These are phyloP conservation scores for Ceratobasidium sp. DNA, from an alignment of 1,284 basidiomycete species.

Conservation along the genomic window DNA sequence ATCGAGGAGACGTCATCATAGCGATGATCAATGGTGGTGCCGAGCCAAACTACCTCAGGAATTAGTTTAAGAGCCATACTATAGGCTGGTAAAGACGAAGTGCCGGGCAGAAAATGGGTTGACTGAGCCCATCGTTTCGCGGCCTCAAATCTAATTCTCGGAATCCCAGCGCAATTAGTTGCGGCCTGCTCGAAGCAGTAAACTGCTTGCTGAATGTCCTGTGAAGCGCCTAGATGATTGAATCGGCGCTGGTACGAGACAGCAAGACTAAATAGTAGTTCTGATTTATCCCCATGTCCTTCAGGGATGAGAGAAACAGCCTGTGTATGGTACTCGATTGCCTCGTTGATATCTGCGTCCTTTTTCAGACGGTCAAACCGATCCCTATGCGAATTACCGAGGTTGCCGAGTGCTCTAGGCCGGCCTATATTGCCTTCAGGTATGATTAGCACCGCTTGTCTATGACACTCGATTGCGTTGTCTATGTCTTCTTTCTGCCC, in stretches of 20 bases:
- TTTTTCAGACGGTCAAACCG: not conserved
- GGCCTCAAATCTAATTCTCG: not conserved
- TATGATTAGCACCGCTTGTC: not conserved
- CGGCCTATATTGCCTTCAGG: not conserved
- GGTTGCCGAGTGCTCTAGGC: not conserved
- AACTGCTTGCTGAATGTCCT: too few relatives aligned
- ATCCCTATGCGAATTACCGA: not conserved
- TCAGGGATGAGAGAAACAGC: not conserved
- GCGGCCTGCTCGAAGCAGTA: too few relatives aligned
- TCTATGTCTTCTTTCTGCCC: not conserved
- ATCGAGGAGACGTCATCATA: not conserved
- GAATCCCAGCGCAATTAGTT: not conserved
- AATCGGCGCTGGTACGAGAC: too few relatives aligned
- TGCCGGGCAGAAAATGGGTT: not conserved
- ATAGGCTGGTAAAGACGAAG: not conserved
- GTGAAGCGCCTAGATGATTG: too few relatives aligned
- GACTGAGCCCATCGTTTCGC: not conserved
- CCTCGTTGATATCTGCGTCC: not conserved
- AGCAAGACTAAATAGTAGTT: too few relatives aligned
- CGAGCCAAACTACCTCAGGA: not conserved
- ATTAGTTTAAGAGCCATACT: not conserved
- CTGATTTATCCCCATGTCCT: too few relatives aligned
- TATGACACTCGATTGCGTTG: not conserved
- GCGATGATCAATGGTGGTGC: not conserved
- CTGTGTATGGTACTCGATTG: not conserved